Evolutionary conservation across 176 grass and related monocot genomes (phyloP).

Genomic region (Oryza rufipogon): DNA sequence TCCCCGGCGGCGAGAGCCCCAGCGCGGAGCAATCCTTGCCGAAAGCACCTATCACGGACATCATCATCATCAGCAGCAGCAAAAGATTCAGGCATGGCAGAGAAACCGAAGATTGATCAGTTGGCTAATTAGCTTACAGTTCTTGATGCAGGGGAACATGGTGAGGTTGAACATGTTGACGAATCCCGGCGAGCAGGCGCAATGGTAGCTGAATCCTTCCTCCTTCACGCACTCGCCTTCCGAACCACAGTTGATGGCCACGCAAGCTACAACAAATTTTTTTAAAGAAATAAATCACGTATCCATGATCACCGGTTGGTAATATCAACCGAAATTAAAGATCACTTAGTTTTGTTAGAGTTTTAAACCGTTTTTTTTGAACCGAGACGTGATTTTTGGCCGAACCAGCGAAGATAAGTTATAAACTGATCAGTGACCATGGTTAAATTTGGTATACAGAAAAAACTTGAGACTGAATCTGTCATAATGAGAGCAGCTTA

Average conservation of each 20-base stretch:
- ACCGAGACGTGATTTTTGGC: too few relatives aligned
- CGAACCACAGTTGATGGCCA: slow-evolving; percentile 15
- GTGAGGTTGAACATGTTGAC: slow-evolving; percentile 20
- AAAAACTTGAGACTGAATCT: not conserved
- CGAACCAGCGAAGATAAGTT: too few relatives aligned
- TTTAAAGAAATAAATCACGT: too few relatives aligned
- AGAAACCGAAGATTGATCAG: not conserved
- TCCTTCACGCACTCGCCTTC: slow-evolving; percentile 30
- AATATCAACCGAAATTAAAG: too few relatives aligned
- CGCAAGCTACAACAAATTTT: slow-evolving; percentile 11
- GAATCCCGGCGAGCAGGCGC: slow-evolving; percentile 15
- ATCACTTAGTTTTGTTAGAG: too few relatives aligned
- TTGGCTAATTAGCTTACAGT: slow-evolving; percentile 16
- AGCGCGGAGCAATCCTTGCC: not conserved
- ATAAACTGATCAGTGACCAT: too few relatives aligned
- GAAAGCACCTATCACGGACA: slow-evolving; percentile 7
- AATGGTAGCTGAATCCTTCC: not conserved
- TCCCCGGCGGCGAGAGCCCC: not conserved
- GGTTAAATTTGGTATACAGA: too few relatives aligned
- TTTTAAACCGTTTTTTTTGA: too few relatives aligned
- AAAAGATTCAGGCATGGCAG: not conserved
- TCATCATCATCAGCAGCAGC: not conserved
- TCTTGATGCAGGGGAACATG: slow-evolving; percentile 25
- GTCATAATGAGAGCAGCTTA: too few relatives aligned
- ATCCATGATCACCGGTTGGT: too few relatives aligned